Evolutionary conservation across 2,329 filamentous ascomycete genomes (phyloP).

Genomic region (Fusarium beomiforme): DNA sequence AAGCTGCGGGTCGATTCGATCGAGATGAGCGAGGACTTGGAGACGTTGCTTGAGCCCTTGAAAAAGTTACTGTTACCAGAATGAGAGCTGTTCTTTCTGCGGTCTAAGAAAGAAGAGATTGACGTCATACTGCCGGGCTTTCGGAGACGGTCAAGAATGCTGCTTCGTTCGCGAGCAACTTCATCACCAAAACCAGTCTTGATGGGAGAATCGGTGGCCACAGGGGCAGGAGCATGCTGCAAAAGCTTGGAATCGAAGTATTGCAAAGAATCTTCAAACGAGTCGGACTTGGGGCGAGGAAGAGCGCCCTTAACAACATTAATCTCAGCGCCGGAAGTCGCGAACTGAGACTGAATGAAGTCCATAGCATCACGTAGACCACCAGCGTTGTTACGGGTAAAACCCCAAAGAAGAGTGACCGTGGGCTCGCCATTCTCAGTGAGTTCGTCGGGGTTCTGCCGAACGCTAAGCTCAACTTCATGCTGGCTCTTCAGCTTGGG

Average conservation of each 20-base stretch:
- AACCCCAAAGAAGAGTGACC: constrained; percentile 76
- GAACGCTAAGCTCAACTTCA: constrained; percentile 85
- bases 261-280: constrained; percentile 95
- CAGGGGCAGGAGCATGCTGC: constrained; percentile 85
- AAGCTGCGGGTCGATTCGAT: constrained; percentile 94
- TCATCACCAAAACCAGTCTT: constrained; percentile 86
- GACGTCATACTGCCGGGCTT: constrained; percentile 96
- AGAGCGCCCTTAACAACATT: constrained; percentile 93
- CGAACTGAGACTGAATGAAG: constrained; percentile 86
- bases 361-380: constrained; percentile 96
- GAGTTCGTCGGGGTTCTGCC: constrained; percentile 68
- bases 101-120: constrained; percentile 93
- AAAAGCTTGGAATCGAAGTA: constrained; percentile 98
- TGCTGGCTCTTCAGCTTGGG: constrained; percentile 90
- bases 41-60: constrained; percentile 90
- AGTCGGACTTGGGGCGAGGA: constrained; percentile 97
- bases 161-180: constrained; percentile 79
- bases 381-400: constrained; percentile 97
- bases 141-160: constrained; percentile 90
- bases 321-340: constrained; percentile 88
- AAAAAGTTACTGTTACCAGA: constrained; percentile 86
- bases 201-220: constrained; percentile 87
- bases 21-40: constrained; percentile 94
- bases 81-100: constrained; percentile 92
- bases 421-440: constrained; percentile 68